Conservation (phyloP, 2,329 filamentous ascomycete genomes). For the Peltaster fructicola region DNA sequence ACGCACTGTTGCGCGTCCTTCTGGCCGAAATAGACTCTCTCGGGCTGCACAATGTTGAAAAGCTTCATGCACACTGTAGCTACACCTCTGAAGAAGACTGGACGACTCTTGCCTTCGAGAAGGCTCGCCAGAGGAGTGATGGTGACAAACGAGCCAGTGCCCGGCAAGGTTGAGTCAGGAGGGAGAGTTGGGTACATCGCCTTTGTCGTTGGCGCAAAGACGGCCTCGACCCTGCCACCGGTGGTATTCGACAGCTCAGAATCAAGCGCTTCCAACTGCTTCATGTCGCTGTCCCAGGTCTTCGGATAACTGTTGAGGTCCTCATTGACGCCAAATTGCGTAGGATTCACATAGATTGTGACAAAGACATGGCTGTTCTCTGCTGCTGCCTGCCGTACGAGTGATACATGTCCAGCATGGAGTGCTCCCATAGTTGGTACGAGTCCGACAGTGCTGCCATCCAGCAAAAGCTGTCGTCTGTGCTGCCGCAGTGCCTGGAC, state of each 20-base stretch:
- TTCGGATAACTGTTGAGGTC: constrained; percentile 79
- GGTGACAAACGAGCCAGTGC: constrained; percentile 74
- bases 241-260: constrained; percentile 41
- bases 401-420: constrained; percentile 75
- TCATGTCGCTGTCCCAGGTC: constrained; percentile 67
- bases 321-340: constrained; percentile 81
- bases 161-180: constrained; percentile 52
- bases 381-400: constrained; percentile 66
- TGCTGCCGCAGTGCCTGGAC: constrained; percentile 53
- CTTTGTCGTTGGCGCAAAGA: constrained; percentile 69
- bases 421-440: constrained; percentile 97
- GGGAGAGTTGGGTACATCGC: constrained; percentile 80
- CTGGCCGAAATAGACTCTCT: constrained; percentile 82
- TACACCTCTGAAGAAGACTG: constrained; percentile 91
- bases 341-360: constrained; percentile 89
- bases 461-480: constrained; percentile 46
- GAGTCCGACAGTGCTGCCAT: constrained; percentile 60
- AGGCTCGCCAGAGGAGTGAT: constrained; percentile 70
- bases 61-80: constrained; percentile 93
- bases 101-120: constrained; percentile 69
- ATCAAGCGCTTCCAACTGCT: constrained; percentile 50
- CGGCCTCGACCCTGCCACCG: constrained; percentile 52
- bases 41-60: constrained; percentile 65
- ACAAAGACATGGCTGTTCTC: constrained; percentile 81
- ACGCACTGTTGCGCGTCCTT: constrained; percentile 97